Evolutionary conservation across 805 yeast species (phyloP), one percentile per base, ranked within the genome.

Genomic region (Myxozyma neglecta): DNA sequence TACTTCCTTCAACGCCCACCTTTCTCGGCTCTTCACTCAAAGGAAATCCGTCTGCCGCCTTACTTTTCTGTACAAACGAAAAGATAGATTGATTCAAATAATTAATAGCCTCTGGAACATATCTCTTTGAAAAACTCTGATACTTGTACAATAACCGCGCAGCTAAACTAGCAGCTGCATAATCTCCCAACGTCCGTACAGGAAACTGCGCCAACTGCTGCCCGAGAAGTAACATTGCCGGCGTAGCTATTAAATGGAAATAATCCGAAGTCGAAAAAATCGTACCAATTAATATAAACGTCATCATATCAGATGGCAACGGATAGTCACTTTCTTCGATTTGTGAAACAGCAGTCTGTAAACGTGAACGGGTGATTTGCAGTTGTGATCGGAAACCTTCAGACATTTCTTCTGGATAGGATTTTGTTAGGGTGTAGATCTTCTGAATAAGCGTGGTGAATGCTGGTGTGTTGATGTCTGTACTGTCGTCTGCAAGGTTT

Each of bases 221-320:
- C 53, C 87, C 83, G 78, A 90, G 84, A 44, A 90, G 75, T 39
- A 94, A 81, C 36, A 84, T 77, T 1, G 93, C 81, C 3, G 97
- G 97, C 0, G 97, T 92, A 4, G 86, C 92, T 10, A 94, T 88
- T 61, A 91, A 79, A 78, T 94, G 99, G 75, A 89, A 93, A 72
- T 90, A 92, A 78, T 94, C 99, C 0, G 99, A 94, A 0, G 97
- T 90, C 0, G 99, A 92, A 71, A 88, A 94, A 4, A 91, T 72
- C 57, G 81, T 78, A 6, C 97, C 97, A 60, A 92, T 79, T 5
- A 90, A 69, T 0, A 85, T 79, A 70, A 87, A 89, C 62, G 88
- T 83, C 6, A 89, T 74, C 61, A 90, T 74, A 71, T 91, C 96
- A 8, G 67, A 64, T 10, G 67, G 63, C 9, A 62, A 39, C 16